These are phyloP conservation scores for Coccinonectria pachysandricola DNA, from an alignment of 2,329 filamentous ascomycete genomes.

Conservation along the genomic window DNA sequence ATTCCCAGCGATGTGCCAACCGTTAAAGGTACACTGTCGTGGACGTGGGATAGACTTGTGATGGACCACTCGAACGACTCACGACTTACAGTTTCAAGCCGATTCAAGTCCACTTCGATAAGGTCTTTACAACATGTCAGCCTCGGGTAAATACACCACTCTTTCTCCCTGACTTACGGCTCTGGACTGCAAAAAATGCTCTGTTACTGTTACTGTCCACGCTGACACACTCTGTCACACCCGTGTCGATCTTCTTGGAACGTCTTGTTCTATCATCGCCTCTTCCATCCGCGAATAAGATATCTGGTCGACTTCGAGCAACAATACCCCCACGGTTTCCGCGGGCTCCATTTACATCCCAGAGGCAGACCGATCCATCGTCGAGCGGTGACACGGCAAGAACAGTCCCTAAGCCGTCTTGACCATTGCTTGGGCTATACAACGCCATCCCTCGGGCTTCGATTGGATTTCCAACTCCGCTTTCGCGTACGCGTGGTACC, in stretches of 20 bases:
- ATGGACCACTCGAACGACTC: conserved; percentile 73
- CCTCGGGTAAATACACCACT: too few species aligned
- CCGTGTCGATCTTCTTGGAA: conserved; percentile 59
- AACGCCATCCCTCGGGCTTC: conserved; percentile 68
- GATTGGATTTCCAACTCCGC: conserved; percentile 34
- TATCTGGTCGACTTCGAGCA: conserved; percentile 52
- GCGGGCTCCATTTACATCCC: conserved; percentile 58
- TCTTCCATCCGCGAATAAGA: conserved; percentile 51
- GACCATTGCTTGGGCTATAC: conserved; percentile 42
- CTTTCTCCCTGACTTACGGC: conserved; percentile 50
- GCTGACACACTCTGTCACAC: conserved; percentile 72
- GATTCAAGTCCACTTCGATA: conserved; percentile 72
- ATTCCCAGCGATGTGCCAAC: conserved; percentile 75
- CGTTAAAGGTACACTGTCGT: conserved; percentile 60
- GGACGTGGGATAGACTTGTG: conserved; percentile 65
- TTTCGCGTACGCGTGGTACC: conserved; percentile 38
- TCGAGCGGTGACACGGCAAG: conserved; percentile 69
- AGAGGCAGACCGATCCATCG: conserved; percentile 79
- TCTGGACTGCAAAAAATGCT: conserved; percentile 73
- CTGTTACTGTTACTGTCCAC: conserved; percentile 57
- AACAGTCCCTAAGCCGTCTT: conserved; percentile 31
- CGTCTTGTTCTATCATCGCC: conserved; percentile 33
- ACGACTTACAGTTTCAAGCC: conserved; percentile 57
- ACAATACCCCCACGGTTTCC: conserved; percentile 51
- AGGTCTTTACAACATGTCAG: conserved; percentile 33